These are phyloP conservation scores for Daldinia concentrica DNA, from an alignment of 495 filamentous ascomycete species.

Conservation along the genomic window DNA sequence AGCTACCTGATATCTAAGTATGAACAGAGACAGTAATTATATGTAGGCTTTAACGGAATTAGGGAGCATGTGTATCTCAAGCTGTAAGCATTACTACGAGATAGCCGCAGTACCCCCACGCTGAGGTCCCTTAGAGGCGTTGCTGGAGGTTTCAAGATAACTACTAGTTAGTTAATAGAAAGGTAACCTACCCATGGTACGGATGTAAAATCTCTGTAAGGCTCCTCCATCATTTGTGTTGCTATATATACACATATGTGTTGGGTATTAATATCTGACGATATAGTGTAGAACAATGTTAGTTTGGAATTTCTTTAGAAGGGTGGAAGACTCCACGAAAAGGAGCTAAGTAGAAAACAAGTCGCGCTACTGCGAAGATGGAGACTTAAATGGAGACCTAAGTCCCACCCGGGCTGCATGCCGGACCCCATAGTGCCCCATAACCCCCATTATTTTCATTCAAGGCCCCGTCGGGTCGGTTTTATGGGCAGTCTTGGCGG, in stretches of 20 bases:
- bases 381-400: slow-evolving; percentile 23
- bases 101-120: neutral
- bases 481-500: slow-evolving; percentile 24
- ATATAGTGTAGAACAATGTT: slow-evolving; percentile 20
- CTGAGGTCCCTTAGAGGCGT: neutral
- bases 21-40: neutral
- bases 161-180: too few relatives aligned
- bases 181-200: neutral
- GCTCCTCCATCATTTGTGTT: neutral
- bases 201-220: neutral
- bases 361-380: slow-evolving; percentile 3
- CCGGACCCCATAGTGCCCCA: slow-evolving; percentile 27
- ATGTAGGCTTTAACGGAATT: neutral
- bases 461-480: slow-evolving; percentile 39
- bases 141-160: neutral
- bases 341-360: neutral
- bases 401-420: slow-evolving; percentile 35
- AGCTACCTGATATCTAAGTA: neutral
- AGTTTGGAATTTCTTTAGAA: slow-evolving; percentile 36
- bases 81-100: slow-evolving; percentile 2
- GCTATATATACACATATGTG: neutral
- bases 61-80: neutral
- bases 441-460: slow-evolving; percentile 15
- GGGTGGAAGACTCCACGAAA: neutral
- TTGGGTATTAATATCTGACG: slow-evolving; percentile 7